Evolutionary conservation across 2,329 filamentous ascomycete species (phyloP).

Genomic region (Purpureocillium lavendulum): DNA sequence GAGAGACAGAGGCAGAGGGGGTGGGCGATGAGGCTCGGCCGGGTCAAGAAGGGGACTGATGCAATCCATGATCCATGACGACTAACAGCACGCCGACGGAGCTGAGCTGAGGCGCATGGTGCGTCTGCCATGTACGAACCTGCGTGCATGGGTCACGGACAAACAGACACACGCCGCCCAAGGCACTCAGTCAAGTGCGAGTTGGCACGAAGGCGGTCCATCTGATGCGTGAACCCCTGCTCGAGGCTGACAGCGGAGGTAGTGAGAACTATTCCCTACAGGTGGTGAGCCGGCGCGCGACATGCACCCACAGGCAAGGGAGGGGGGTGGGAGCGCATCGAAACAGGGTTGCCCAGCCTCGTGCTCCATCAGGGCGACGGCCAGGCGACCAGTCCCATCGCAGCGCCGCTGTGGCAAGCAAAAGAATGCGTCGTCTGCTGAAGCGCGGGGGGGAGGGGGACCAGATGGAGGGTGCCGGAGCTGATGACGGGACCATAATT

Average conservation of each 20-base stretch:
- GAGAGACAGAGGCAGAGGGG: not conserved
- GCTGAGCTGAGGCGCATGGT: conserved; percentile 7
- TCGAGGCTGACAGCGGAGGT: conserved; percentile 4
- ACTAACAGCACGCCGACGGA: conserved; percentile 5
- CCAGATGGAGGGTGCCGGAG: not conserved
- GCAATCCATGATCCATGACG: conserved; percentile 4
- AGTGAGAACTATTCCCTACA: not conserved
- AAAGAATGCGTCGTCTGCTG: not conserved
- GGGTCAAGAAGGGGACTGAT: not conserved
- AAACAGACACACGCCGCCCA: not conserved
- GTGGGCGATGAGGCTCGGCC: conserved; percentile 1
- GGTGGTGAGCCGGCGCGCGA: conserved; percentile 1
- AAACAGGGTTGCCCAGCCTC: conserved; percentile 2
- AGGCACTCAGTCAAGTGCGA: not conserved
- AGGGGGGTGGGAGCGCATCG: not conserved
- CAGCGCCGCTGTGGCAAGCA: not conserved
- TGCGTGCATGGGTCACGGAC: not conserved
- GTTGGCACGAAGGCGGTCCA: too few relatives aligned
- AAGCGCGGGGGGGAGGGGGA: not conserved
- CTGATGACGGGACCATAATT: conserved; percentile 2
- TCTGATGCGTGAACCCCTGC: conserved; percentile 1
- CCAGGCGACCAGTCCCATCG: not conserved
- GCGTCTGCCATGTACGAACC: conserved; percentile 1
- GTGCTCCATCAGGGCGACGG: not conserved
- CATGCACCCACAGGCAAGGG: conserved; percentile 1